Percentiles rank a stretch among this genome's conserved stretches.
Evolutionary conservation across 2,329 filamentous ascomycete species (phyloP).

Genomic region (Mollisia scopiformis): DNA sequence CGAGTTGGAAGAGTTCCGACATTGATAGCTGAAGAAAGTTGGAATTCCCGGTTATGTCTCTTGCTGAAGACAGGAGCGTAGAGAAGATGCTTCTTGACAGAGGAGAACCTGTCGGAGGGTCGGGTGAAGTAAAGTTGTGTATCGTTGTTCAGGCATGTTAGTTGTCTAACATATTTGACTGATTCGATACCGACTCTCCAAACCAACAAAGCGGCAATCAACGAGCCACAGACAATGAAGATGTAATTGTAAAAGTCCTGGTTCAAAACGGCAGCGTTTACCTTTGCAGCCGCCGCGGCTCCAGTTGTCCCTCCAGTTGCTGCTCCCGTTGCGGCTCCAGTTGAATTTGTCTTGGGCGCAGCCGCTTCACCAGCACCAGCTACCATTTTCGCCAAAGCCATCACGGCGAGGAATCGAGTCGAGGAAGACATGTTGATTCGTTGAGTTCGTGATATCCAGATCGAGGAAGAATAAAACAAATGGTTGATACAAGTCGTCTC

Average conservation of each 20-base stretch:
- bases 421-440: slow-evolving; percentile 26
- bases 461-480: background rate
- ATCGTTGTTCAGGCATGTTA: slow-evolving; percentile 78
- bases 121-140: slow-evolving; percentile 78
- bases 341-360: slow-evolving; percentile 15
- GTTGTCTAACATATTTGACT: slow-evolving; percentile 69
- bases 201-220: slow-evolving; percentile 64
- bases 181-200: slow-evolving; percentile 68
- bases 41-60: slow-evolving; percentile 76
- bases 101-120: slow-evolving; percentile 55
- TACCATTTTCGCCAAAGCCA: slow-evolving; percentile 26
- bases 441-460: background rate
- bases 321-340: slow-evolving; percentile 10
- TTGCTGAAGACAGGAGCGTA: slow-evolving; percentile 74
- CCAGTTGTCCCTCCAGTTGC: slow-evolving; percentile 21
- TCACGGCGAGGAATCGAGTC: slow-evolving; percentile 20
- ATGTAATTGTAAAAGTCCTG: slow-evolving; percentile 62
- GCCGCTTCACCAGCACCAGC: slow-evolving; percentile 17
- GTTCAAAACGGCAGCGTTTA: slow-evolving; percentile 42
- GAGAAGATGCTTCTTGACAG: slow-evolving; percentile 67
- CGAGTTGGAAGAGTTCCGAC: slow-evolving; percentile 81
- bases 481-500: background rate
- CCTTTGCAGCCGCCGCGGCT: slow-evolving; percentile 16
- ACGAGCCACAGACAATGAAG: slow-evolving; percentile 63
- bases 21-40: slow-evolving; percentile 67